These are phyloP conservation scores for Kwoniella europaea DNA, from an alignment of 768 basidiomycete species.

Conservation along the genomic window DNA sequence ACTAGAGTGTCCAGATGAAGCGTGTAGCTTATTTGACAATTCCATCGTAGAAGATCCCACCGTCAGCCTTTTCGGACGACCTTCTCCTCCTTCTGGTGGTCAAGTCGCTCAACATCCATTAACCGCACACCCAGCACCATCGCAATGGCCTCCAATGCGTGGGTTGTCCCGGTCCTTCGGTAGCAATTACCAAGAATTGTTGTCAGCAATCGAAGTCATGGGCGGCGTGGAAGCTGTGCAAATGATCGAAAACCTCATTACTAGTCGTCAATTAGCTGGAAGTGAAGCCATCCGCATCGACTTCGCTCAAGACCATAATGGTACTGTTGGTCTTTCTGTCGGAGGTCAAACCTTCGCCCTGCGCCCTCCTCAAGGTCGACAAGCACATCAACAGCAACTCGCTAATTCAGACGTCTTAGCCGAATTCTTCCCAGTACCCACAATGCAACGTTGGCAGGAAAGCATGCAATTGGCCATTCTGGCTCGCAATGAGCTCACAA, in stretches of 20 bases:
- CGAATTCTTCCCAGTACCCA: slow-evolving; percentile 74
- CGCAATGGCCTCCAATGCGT: slow-evolving; percentile 63
- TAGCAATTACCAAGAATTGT: slow-evolving; percentile 62
- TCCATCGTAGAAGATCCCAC: slow-evolving; percentile 26
- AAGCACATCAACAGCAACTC: background rate
- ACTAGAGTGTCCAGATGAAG: background rate
- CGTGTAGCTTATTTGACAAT: background rate
- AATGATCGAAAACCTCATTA: slow-evolving; percentile 79
- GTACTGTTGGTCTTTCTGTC: slow-evolving; percentile 33
- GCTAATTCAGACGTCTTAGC: slow-evolving; percentile 17
- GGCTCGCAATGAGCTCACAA: slow-evolving; percentile 70
- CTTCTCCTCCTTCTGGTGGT: slow-evolving; percentile 10
- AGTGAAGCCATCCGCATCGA: slow-evolving; percentile 78
- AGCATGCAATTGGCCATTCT: slow-evolving; percentile 82
- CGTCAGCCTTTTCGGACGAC: slow-evolving; percentile 29
- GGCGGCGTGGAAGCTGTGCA: slow-evolving; percentile 81
- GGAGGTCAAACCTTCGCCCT: slow-evolving; percentile 26
- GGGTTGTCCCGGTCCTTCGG: slow-evolving; percentile 61
- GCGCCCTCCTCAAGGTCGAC: slow-evolving; percentile 11
- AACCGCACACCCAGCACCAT: slow-evolving; percentile 64
- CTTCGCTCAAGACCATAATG: slow-evolving; percentile 61
- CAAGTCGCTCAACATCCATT: slow-evolving; percentile 76
- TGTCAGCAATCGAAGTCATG: slow-evolving; percentile 79
- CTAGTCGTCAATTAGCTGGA: slow-evolving; percentile 65
- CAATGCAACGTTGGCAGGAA: slow-evolving; percentile 85